These are phyloP conservation scores for Pestalotiopsis sp. DNA, from an alignment of 2,329 filamentous ascomycete species.

Conservation along the genomic window DNA sequence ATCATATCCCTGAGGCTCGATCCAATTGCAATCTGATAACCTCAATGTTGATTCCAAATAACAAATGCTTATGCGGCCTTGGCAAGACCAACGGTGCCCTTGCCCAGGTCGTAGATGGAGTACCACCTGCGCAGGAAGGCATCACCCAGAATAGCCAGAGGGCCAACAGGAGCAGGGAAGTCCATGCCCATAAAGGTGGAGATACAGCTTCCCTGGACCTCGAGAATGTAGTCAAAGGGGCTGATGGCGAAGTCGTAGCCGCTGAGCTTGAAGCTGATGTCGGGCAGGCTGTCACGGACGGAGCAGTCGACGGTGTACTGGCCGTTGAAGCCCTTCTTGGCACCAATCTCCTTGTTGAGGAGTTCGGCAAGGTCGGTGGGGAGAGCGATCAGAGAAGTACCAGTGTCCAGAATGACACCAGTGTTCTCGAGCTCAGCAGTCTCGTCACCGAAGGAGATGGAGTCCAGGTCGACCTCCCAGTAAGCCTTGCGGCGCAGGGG, in stretches of 20 bases:
- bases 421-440: conserved; percentile 90
- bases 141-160: conserved; percentile 92
- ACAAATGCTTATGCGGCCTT: conserved; percentile 66
- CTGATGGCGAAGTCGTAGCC: conserved; percentile 93
- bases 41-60: not conserved
- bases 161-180: conserved; percentile 83
- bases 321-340: conserved; percentile 96
- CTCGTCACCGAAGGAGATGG: conserved; percentile 85
- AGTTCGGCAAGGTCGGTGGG: conserved; percentile 91
- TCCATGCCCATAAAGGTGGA: conserved; percentile 98
- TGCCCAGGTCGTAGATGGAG: conserved; percentile 94
- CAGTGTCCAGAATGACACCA: conserved; percentile 96
- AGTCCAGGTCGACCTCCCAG: conserved; percentile 97
- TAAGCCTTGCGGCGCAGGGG: conserved; percentile 98
- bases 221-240: conserved; percentile 91
- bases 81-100: conserved; percentile 85
- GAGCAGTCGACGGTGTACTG: conserved; percentile 94
- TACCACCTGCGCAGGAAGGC: conserved; percentile 86
- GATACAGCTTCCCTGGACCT: conserved; percentile 94
- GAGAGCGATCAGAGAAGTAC: conserved; percentile 95
- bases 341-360: conserved; percentile 95
- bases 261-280: conserved; percentile 86
- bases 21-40: conserved; percentile 4
- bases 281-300: conserved; percentile 81
- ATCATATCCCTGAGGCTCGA: not conserved